Evolutionary conservation across 805 yeast genomes (phyloP).

Genomic region (Saturnispora saitoi): DNA sequence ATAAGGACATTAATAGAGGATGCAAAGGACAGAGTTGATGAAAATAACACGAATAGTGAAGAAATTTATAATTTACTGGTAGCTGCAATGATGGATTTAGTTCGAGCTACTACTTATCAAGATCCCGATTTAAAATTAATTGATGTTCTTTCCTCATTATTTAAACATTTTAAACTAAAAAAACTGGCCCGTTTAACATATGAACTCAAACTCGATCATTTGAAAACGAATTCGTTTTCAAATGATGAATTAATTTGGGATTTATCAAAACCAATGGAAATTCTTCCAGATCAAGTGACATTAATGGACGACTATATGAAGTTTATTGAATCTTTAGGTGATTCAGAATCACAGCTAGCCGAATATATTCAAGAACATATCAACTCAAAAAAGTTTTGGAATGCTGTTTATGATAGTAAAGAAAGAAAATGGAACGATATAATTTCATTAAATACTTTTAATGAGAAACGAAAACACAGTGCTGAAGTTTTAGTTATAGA

Average conservation of each 20-base stretch:
- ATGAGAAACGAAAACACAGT: slow-evolving; percentile 12
- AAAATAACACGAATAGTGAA: neutral
- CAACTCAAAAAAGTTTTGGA: slow-evolving; percentile 3
- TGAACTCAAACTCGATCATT: slow-evolving; percentile 48
- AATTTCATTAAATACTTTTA: slow-evolving; percentile 13
- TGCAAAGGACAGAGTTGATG: neutral
- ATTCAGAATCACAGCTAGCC: slow-evolving; percentile 12
- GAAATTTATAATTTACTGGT: slow-evolving; percentile 12
- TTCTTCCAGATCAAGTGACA: slow-evolving; percentile 27
- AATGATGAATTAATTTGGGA: slow-evolving; percentile 21
- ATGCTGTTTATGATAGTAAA: neutral
- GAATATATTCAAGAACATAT: slow-evolving; percentile 7
- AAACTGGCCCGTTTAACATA: slow-evolving; percentile 46
- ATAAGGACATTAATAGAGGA: slow-evolving; percentile 27
- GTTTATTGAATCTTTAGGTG: slow-evolving; percentile 16
- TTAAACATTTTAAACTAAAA: slow-evolving; percentile 38
- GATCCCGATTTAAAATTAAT: slow-evolving; percentile 57
- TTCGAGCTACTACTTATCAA: slow-evolving; percentile 54
- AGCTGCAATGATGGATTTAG: slow-evolving; percentile 47
- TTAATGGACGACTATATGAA: slow-evolving; percentile 18
- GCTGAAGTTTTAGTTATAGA: slow-evolving; percentile 9
- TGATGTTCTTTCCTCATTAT: slow-evolving; percentile 41
- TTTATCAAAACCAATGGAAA: slow-evolving; percentile 14
- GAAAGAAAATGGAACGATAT: slow-evolving; percentile 11
- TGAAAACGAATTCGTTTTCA: slow-evolving; percentile 20